Base-by-base conservation (phyloP, 2,329 filamentous ascomycete species). In the Scedosporium apiospermum region DNA sequence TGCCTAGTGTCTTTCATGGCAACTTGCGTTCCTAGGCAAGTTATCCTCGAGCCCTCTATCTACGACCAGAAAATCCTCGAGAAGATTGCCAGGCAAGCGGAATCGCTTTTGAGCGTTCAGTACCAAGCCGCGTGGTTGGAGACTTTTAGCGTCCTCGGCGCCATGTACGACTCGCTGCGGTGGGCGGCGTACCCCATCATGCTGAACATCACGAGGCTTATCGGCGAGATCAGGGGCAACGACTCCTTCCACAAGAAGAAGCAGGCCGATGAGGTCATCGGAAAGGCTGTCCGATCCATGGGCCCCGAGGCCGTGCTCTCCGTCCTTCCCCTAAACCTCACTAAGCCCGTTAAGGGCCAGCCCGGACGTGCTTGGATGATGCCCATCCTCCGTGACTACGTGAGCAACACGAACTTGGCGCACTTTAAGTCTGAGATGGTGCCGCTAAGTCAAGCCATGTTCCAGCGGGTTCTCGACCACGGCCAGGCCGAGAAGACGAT, bases 41-140 rank as follows among this genome's bases (percentile, higher is more conserved):
- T 93, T 57, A 86, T 99, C 42, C 76, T 96, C 6, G 91, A 97
- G 66, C 92, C 93, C 26, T 96, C 93, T 1, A 84, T 96, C 57
- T 96, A 90, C 72, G 93, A 98, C 68, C 93, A 98, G 74, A 96
- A 96, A 76, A 83, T 87, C 0, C 76, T 98, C 9, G 90, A 92
- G 71, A 93, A 92, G 72, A 75, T 99, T 23, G 87, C 90, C 12
- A 88, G 85, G 71, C 82, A 82, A 2, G 87, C 89, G 0, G 87
- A 88, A 65, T 84, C 88, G 44, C 80, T 98, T 6, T 80, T 99
- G 57, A 93, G 86, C 60, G 87, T 98, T 46, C 95, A 95, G 71
- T 99, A 93, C 71, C 95, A 98, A 76, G 86, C 88, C 27, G 95
- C 95, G 3, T 97, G 93, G 91, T 87, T 90, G 76, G 93, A 99